These are phyloP conservation scores for Pseudonitzschia pungens DNA, from an alignment of 108 stramenopile genomes.

Conservation along the genomic window DNA sequence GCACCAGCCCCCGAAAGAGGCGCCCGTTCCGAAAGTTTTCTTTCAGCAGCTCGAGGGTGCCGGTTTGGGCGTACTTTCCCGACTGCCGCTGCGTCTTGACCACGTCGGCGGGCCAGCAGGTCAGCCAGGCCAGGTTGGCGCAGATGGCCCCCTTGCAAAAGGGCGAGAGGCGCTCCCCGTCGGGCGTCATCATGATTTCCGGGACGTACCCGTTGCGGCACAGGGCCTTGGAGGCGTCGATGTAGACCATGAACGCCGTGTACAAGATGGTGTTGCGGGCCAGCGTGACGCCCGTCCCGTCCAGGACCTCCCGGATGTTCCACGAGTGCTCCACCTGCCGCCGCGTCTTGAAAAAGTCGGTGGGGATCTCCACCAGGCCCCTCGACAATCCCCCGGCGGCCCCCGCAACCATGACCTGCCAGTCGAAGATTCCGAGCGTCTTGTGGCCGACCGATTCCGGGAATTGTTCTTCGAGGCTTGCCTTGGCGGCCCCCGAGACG, in stretches of 20 bases:
- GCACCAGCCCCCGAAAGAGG: conserved; percentile 68
- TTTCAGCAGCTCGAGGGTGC: conserved; percentile 33
- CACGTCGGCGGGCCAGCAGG: conserved; percentile 82
- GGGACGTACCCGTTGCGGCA: conserved; percentile 36
- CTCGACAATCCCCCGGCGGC: conserved; percentile 77
- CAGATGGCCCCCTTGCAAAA: conserved; percentile 81
- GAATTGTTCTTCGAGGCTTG: conserved; percentile 35
- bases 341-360: conserved; percentile 82
- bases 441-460: neutral
- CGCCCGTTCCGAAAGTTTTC: conserved; percentile 53
- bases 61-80: conserved; percentile 57
- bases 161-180: conserved; percentile 37
- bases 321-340: conserved; percentile 62
- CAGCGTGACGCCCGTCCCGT: conserved; percentile 72
- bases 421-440: conserved; percentile 53
- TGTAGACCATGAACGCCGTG: conserved; percentile 67
- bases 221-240: conserved; percentile 70
- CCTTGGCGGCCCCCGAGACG: conserved; percentile 53
- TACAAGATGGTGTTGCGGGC: conserved; percentile 71
- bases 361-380: conserved; percentile 78
- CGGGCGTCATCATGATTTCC: conserved; percentile 21
- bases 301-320: conserved; percentile 53
- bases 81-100: conserved; percentile 72
- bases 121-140: conserved; percentile 80
- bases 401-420: conserved; percentile 74